These are phyloP conservation scores for Lachnellula willkommii DNA, from an alignment of 2,329 filamentous ascomycete species.

Conservation along the genomic window DNA sequence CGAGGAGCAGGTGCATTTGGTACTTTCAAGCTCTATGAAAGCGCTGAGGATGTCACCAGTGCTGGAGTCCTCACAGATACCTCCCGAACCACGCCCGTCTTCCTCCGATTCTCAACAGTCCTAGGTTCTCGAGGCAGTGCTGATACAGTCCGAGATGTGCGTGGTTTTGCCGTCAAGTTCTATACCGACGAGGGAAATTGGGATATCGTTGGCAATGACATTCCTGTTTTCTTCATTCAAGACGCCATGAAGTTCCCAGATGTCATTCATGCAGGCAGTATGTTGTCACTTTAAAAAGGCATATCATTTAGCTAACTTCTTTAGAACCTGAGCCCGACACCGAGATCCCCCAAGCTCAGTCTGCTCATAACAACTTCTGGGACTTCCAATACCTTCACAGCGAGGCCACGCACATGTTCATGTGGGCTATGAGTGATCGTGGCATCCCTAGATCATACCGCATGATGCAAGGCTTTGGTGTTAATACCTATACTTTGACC, in stretches of 20 bases:
- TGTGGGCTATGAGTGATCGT: slow-evolving; percentile 74
- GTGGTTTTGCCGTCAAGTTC: slow-evolving; percentile 73
- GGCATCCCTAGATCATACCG: slow-evolving; percentile 68
- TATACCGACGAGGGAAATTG: slow-evolving; percentile 75
- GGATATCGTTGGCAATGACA: slow-evolving; percentile 70
- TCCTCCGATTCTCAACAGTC: slow-evolving; percentile 73
- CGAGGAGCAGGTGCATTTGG: slow-evolving; percentile 61
- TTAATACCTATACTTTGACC: slow-evolving; percentile 69
- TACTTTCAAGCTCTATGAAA: slow-evolving; percentile 61
- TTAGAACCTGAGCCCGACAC: slow-evolving; percentile 64
- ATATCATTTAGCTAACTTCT: slow-evolving; percentile 40
- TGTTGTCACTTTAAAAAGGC: slow-evolving; percentile 2
- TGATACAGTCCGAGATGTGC: slow-evolving; percentile 77
- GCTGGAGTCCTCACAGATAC: slow-evolving; percentile 65
- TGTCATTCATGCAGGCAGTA: slow-evolving; percentile 46
- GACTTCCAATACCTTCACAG: slow-evolving; percentile 64
- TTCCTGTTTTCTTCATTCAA: slow-evolving; percentile 71
- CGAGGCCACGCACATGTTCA: slow-evolving; percentile 72
- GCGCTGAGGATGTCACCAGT: slow-evolving; percentile 55
- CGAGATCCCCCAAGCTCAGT: slow-evolving; percentile 66
- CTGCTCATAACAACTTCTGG: slow-evolving; percentile 72
- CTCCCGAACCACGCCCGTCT: slow-evolving; percentile 59
- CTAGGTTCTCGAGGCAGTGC: slow-evolving; percentile 69
- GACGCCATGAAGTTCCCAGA: slow-evolving; percentile 72
- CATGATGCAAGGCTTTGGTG: slow-evolving; percentile 84